Conservation (phyloP, 306 rosid genomes). For the Quercus agrifolia region DNA sequence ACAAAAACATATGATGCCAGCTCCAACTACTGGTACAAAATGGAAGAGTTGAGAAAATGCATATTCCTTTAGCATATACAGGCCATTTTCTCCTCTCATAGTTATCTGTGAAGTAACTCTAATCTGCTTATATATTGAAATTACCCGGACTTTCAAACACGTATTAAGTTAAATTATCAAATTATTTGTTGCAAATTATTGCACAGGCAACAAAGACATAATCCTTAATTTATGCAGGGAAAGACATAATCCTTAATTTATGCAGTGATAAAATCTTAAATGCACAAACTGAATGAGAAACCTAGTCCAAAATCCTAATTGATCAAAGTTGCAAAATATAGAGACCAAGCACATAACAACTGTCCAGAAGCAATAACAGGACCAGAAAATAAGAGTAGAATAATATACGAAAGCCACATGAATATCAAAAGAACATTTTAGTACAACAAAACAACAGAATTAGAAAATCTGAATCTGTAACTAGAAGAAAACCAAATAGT, state of each 20-base stretch:
- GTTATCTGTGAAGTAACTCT: not conserved
- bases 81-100: not conserved
- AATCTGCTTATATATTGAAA: not conserved
- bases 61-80: not conserved
- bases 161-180: not conserved
- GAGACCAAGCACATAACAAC: not conserved
- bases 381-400: not conserved
- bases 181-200: not conserved
- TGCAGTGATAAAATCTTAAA: not conserved
- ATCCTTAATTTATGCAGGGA: not conserved
- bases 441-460: not conserved
- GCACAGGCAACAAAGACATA: not conserved
- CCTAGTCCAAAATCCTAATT: not conserved
- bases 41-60: not conserved
- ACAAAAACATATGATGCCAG: not conserved
- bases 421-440: not conserved
- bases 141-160: not conserved
- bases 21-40: not conserved
- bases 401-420: not conserved
- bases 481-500: not conserved
- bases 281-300: not conserved
- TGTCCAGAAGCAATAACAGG: not conserved
- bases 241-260: not conserved
- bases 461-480: not conserved
- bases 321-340: not conserved